phyloP scores from a whole-genome alignment of 1,284 basidiomycete species.

The Puccinia hordei region DNA sequence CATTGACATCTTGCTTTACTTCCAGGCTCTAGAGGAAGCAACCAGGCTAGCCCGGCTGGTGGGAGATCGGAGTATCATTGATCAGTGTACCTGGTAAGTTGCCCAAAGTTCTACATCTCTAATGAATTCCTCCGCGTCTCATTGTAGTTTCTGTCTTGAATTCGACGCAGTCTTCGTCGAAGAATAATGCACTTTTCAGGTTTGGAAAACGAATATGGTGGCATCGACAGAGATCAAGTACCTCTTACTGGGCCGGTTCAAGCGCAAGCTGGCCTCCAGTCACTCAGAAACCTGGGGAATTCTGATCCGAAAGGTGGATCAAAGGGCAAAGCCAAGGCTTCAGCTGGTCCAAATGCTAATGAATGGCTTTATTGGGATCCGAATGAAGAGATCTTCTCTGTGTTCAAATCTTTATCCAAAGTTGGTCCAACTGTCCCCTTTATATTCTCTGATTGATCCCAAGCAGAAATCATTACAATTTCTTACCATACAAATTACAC shows the following conservation, averaged over 20 bases:
- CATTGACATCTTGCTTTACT: not conserved
- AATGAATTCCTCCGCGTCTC: not conserved
- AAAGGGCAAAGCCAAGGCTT: constrained; percentile 4
- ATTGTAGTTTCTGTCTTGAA: not conserved
- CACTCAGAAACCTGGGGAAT: constrained; percentile 23
- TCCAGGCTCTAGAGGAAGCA: constrained; percentile 45
- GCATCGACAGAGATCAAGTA: not conserved
- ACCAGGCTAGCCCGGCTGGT: constrained; percentile 39
- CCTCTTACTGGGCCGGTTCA: constrained; percentile 38
- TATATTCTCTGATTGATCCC: not conserved
- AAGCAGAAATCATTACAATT: not conserved
- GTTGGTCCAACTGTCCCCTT: constrained; percentile 13
- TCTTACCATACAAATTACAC: not conserved
- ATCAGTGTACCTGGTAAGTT: constrained; percentile 46
- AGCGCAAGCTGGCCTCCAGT: constrained; percentile 38
- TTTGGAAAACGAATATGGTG: constrained; percentile 26
- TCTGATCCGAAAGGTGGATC: constrained; percentile 15
- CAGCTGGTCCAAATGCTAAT: constrained; percentile 11
- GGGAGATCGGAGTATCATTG: constrained; percentile 34
- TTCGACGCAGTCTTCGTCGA: constrained; percentile 4
- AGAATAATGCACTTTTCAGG: constrained; percentile 24
- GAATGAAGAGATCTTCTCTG: constrained; percentile 43
- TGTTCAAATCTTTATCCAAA: constrained; percentile 27
- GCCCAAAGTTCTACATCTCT: not conserved
- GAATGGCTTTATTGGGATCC: constrained; percentile 48